Base-by-base conservation (phyloP, 2,329 filamentous ascomycete genomes). In the Stagonosporopsis rhizophila region DNA sequence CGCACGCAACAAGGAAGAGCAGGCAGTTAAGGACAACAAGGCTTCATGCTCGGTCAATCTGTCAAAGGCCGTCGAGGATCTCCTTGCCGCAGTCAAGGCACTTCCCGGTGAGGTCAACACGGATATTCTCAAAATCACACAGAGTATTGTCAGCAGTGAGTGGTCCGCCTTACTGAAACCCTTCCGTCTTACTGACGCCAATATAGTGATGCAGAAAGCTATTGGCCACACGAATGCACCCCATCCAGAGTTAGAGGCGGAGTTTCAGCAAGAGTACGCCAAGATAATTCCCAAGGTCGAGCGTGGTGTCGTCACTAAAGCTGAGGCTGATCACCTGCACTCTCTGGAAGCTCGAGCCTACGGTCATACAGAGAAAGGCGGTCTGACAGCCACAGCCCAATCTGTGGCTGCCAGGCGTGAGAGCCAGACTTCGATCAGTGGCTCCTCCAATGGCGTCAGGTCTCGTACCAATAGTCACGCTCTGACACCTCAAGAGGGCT, bases 291-390 rank as follows among this genome's bases (percentile, higher is more conserved):
- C 68, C 56, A 74, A 74, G 51, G 60, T 75, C 48, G 63, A 64
- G 51, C 58, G 69, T 49, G 72, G 67, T 39, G 68, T 68, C 6
- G 69, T 78, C 52, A 76, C 75, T 28, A 73, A 63, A 56, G 73
- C 74, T 44, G 77, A 79, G 50, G 77, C 77, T 27, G 68, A 75
- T 47, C 71, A 72, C 44, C 70, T 79, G 23, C 76, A 79, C 54
- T 77, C 75, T 25, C 75, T 77, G 42, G 77, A 79, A 59, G 72
- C 74, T 50, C 74, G 76, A 30, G 73, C 68, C 40, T 64, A 73
- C 37, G 71, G 70, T 5, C 67, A 72, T 40, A 72, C 71, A 3
- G 70, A 74, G 59, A 73, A 71, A 44, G 72, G 70, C 1, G 69
- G 76, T 22, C 61, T 79, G 38, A 71, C 73, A 20, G 72, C 77